Evolutionary conservation across 2,329 filamentous ascomycete genomes (phyloP).

Genomic region (Uncinocarpus reesii): DNA sequence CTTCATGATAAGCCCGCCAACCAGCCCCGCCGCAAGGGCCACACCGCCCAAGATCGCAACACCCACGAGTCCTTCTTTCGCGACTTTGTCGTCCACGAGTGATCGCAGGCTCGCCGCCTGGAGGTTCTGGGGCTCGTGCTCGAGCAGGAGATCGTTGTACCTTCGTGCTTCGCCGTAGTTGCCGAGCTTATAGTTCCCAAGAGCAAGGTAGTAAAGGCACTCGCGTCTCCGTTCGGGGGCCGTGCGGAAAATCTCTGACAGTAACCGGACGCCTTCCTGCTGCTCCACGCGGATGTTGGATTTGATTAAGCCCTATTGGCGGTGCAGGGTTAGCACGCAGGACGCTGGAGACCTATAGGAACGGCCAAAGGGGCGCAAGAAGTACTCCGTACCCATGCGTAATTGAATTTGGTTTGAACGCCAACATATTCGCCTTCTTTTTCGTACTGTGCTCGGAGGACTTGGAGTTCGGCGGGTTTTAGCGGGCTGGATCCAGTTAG

Average conservation of each 20-base stretch:
- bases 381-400: conserved; percentile 67
- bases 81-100: conserved; percentile 91
- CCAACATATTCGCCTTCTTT: conserved; percentile 96
- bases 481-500: conserved; percentile 52
- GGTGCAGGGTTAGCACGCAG: background rate
- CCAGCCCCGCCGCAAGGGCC: conserved; percentile 82
- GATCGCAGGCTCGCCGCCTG: conserved; percentile 78
- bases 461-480: conserved; percentile 82
- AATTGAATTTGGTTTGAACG: conserved; percentile 99
- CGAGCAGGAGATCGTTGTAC: conserved; percentile 86
- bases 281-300: conserved; percentile 74
- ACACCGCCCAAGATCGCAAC: conserved; percentile 91
- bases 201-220: conserved; percentile 94
- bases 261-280: conserved; percentile 83
- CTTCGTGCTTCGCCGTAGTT: conserved; percentile 91
- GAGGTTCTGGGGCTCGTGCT: conserved; percentile 82
- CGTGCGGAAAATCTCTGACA: conserved; percentile 92
- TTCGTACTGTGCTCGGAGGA: conserved; percentile 87
- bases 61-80: conserved; percentile 84
- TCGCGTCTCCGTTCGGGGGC: conserved; percentile 88
- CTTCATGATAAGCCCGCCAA: conserved; percentile 76
- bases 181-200: conserved; percentile 96
- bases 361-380: background rate
- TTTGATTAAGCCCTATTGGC: conserved; percentile 76
- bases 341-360: background rate